These are phyloP conservation scores for Paulownia fortunei DNA, from an alignment of 257 asterid species.

Conservation along the genomic window DNA sequence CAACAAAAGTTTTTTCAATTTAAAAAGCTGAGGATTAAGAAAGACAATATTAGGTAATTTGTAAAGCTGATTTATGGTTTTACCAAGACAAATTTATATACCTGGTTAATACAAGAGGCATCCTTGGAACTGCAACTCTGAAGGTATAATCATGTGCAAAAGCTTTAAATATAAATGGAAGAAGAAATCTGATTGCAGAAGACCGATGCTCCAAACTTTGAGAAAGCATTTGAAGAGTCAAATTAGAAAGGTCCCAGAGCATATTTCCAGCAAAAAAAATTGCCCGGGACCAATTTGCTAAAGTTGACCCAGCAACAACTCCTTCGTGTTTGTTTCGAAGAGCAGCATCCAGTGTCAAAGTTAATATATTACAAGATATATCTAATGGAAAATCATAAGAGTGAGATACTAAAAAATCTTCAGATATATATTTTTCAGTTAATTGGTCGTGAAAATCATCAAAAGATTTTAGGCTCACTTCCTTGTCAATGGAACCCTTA, in stretches of 20 bases:
- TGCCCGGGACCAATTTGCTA: conserved; percentile 39
- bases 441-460: conserved; percentile 40
- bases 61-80: conserved; percentile 21
- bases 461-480: conserved; percentile 30
- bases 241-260: conserved; percentile 79
- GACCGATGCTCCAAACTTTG: conserved; percentile 77
- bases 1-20: conserved; percentile 26
- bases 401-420: conserved; percentile 40
- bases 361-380: conserved; percentile 67
- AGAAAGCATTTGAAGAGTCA: conserved; percentile 68
- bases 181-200: conserved; percentile 69
- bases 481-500: conserved; percentile 40
- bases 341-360: conserved; percentile 62
- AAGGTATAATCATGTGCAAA: conserved; percentile 46
- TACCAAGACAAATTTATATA: conserved; percentile 34
- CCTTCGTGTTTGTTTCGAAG: conserved; percentile 44
- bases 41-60: not conserved
- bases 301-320: conserved; percentile 36
- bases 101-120: conserved; percentile 61
- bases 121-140: conserved; percentile 59
- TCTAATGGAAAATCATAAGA: conserved; percentile 59
- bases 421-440: conserved; percentile 31
- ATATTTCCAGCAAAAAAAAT: conserved; percentile 63
- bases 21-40: conserved; percentile 12
- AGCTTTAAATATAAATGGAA: conserved; percentile 74